phyloP scores from a whole-genome alignment of 2,329 filamentous ascomycete species.

The Colletotrichum liaoningense region DNA sequence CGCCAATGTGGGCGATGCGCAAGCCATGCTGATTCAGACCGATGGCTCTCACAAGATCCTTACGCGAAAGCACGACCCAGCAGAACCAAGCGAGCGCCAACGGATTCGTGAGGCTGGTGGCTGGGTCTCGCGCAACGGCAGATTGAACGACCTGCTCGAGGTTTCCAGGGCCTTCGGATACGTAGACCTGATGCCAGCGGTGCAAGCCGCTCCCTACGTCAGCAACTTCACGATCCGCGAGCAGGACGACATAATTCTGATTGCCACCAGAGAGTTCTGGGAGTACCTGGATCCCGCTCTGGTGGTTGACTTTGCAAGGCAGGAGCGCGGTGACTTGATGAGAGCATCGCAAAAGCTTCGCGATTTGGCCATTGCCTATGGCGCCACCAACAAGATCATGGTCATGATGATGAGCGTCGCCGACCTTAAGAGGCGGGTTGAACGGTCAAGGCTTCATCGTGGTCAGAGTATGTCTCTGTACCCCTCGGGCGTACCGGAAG shows the following conservation, averaged over 20 bases:
- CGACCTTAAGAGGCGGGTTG: constrained; percentile 85
- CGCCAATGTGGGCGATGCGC: constrained; percentile 94
- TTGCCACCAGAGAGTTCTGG: constrained; percentile 95
- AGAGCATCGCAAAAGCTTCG: constrained; percentile 92
- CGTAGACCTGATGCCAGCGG: constrained; percentile 89
- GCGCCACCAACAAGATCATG: constrained; percentile 95
- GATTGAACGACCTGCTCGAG: constrained; percentile 89
- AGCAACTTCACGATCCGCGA: constrained; percentile 83
- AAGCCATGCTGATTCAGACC: constrained; percentile 93
- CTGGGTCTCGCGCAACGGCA: constrained; percentile 94
- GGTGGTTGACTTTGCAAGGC: constrained; percentile 89
- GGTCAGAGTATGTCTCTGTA: constrained; percentile 89
- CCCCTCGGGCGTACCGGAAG: constrained; percentile 78
- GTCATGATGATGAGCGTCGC: constrained; percentile 97
- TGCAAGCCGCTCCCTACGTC: constrained; percentile 91
- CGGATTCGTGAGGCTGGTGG: constrained; percentile 95
- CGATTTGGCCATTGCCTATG: constrained; percentile 95
- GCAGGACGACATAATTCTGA: constrained; percentile 91
- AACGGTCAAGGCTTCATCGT: constrained; percentile 78
- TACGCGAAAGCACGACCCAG: constrained; percentile 93
- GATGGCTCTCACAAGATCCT: constrained; percentile 86
- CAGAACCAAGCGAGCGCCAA: constrained; percentile 83
- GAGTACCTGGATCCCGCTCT: constrained; percentile 91
- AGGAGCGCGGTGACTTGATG: constrained; percentile 92
- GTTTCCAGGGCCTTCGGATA: constrained; percentile 97